Percentiles rank a stretch among this genome's conserved stretches.
These are phyloP conservation scores for Nitzschia palea DNA, from an alignment of 108 stramenopile genomes.

Conservation along the genomic window DNA sequence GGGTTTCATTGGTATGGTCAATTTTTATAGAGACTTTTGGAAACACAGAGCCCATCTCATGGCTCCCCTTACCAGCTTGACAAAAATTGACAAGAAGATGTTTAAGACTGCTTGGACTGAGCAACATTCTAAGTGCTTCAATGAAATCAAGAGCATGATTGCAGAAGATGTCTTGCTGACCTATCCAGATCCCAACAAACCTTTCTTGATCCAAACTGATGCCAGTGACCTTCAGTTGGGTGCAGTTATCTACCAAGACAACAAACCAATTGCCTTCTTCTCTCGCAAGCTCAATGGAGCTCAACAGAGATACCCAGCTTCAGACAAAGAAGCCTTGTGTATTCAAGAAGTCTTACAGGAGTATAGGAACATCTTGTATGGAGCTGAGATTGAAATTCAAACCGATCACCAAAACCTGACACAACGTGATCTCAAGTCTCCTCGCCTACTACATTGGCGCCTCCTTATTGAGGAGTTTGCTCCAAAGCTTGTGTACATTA, in stretches of 20 bases:
- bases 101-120: constrained; percentile 19
- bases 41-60: constrained; percentile 26
- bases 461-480: constrained; percentile 35
- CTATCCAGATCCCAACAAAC: constrained; percentile 39
- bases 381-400: constrained; percentile 25
- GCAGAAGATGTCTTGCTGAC: constrained; percentile 10
- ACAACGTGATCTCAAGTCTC: neutral
- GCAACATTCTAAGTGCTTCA: constrained; percentile 14
- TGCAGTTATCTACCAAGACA: constrained; percentile 31
- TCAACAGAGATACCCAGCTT: constrained; percentile 38
- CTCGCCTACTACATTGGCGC: constrained; percentile 21
- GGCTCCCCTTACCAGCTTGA: constrained; percentile 30
- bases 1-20: constrained; percentile 46
- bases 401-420: constrained; percentile 55
- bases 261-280: constrained; percentile 26
- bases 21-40: constrained; percentile 50
- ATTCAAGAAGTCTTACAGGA: constrained; percentile 42
- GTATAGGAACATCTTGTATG: constrained; percentile 39
- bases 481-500: constrained; percentile 14
- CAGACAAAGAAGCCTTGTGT: constrained; percentile 44
- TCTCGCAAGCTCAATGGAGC: constrained; percentile 30
- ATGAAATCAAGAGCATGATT: constrained; percentile 1
- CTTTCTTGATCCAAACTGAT: constrained; percentile 49
- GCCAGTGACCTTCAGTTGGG: constrained; percentile 35
- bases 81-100: neutral